Conservation (phyloP, 345 rosid species). For the Eucalyptus regnans region DNA sequence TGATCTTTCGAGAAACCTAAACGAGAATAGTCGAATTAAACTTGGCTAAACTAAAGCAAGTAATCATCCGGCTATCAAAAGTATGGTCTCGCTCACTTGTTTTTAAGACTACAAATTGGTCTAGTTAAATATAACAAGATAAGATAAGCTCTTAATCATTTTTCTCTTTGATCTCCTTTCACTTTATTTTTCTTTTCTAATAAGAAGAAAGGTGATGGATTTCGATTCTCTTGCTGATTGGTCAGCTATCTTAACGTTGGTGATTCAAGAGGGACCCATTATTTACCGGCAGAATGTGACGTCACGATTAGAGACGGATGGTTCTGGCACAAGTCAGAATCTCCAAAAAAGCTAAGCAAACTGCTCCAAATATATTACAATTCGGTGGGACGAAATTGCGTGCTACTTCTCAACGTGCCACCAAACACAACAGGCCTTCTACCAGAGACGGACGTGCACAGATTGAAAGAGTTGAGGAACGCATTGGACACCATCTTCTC, state of each 20-base stretch:
- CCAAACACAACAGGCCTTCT: slow-evolving; percentile 62
- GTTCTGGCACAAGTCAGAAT: slow-evolving; percentile 62
- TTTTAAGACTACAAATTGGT: not conserved
- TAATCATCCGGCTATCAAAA: not conserved
- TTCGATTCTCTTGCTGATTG: not conserved
- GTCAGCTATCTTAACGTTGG: slow-evolving; percentile 45
- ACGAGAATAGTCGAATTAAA: not conserved
- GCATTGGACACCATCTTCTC: slow-evolving; percentile 42
- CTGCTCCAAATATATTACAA: slow-evolving; percentile 51
- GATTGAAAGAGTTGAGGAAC: slow-evolving; percentile 25
- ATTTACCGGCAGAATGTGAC: slow-evolving; percentile 69
- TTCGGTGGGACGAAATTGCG: slow-evolving; percentile 59
- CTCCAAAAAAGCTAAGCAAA: slow-evolving; percentile 37
- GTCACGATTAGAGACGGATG: slow-evolving; percentile 52
- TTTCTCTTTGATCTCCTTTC: not conserved
- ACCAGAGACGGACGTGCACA: slow-evolving; percentile 26
- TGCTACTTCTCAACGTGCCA: slow-evolving; percentile 53
- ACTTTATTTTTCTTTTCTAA: not conserved
- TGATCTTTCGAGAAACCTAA: not conserved
- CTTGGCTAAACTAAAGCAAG: not conserved
- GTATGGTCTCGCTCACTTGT: not conserved
- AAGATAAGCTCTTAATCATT: not conserved
- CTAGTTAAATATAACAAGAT: not conserved
- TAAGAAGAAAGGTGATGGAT: not conserved
- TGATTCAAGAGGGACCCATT: slow-evolving; percentile 46